phyloP scores from a whole-genome alignment of 495 filamentous ascomycete genomes.

The Apodospora peruviana region DNA sequence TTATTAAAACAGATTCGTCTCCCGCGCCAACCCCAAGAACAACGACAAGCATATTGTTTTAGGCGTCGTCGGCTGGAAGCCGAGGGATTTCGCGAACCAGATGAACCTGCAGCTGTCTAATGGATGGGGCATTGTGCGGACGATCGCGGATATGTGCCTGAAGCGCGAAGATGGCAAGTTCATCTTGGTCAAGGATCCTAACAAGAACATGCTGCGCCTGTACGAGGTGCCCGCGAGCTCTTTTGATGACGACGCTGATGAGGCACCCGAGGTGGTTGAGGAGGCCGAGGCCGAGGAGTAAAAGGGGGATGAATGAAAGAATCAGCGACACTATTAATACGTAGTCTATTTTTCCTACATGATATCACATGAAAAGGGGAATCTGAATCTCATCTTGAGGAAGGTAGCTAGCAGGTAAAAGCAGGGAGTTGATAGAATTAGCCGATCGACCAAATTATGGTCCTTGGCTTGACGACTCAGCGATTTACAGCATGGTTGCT shows the following conservation, averaged over 20 bases:
- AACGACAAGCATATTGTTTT: conserved; percentile 89
- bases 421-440: too few relatives aligned
- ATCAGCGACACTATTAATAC: neutral
- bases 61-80: conserved; percentile 95
- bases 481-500: too few relatives aligned
- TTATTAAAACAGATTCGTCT: conserved; percentile 67
- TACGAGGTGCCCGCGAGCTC: conserved; percentile 85
- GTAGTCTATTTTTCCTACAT: neutral
- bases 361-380: too few relatives aligned
- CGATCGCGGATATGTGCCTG: conserved; percentile 86
- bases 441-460: too few relatives aligned
- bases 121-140: conserved; percentile 98
- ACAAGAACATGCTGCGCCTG: conserved; percentile 85
- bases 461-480: too few relatives aligned
- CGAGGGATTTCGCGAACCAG: conserved; percentile 89
- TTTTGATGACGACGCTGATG: conserved; percentile 62
- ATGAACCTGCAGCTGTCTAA: conserved; percentile 97
- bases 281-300: conserved; percentile 31
- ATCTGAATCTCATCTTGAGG: too few relatives aligned
- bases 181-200: conserved; percentile 79
- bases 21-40: conserved; percentile 82
- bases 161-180: conserved; percentile 70
- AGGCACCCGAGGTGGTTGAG: conserved; percentile 20
- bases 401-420: too few relatives aligned
- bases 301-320: neutral